Conservation (phyloP, 176 grass and related monocot genomes). For the Rhynchospora pubera region DNA sequence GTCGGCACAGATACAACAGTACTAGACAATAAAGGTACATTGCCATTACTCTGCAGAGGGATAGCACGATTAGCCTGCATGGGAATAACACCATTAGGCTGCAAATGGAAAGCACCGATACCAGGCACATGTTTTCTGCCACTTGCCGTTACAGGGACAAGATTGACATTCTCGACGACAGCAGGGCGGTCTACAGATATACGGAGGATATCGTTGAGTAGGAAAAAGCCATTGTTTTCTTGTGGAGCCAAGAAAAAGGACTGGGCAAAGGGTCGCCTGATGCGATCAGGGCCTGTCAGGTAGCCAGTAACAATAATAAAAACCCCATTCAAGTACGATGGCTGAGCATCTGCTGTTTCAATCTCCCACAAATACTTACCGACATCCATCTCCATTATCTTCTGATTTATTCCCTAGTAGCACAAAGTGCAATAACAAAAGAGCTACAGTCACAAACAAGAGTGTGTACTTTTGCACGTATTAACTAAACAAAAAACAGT, state of each 20-base stretch:
- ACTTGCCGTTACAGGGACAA: slow-evolving; percentile 27
- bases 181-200: slow-evolving; percentile 44
- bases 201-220: slow-evolving; percentile 83
- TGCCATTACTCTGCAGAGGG: slow-evolving; percentile 20
- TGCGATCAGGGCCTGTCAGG: slow-evolving; percentile 40
- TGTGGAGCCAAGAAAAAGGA: slow-evolving; percentile 94
- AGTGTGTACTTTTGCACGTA: not conserved
- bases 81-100: slow-evolving; percentile 16
- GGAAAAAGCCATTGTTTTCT: slow-evolving; percentile 76
- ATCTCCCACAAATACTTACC: slow-evolving; percentile 70
- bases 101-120: slow-evolving; percentile 27
- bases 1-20: slow-evolving; percentile 12
- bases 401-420: slow-evolving; percentile 65
- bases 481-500: not conserved
- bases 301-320: slow-evolving; percentile 80
- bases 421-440: not conserved
- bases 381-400: slow-evolving; percentile 63
- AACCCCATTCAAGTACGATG: slow-evolving; percentile 64
- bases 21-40: not conserved
- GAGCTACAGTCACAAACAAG: not conserved
- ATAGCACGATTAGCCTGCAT: slow-evolving; percentile 13
- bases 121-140: slow-evolving; percentile 29
- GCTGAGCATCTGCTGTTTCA: slow-evolving; percentile 68
- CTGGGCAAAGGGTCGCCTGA: slow-evolving; percentile 59
- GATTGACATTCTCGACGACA: slow-evolving; percentile 15